phyloP scores from a whole-genome alignment of 352 stramenopile species.

The Thraustochytrium striatum region DNA sequence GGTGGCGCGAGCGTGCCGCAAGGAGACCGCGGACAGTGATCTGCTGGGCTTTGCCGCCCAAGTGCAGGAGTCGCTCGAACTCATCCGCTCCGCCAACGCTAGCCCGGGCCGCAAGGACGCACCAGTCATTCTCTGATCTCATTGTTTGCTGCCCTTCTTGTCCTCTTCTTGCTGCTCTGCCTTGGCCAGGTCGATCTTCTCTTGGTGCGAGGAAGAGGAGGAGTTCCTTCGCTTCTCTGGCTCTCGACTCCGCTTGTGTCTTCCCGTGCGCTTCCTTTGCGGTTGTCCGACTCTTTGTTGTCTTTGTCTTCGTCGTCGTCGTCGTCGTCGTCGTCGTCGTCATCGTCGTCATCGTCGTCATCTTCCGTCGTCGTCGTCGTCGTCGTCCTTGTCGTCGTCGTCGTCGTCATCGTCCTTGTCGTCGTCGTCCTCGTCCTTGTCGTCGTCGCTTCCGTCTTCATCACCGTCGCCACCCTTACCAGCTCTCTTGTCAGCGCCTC shows the following conservation, averaged over 20 bases:
- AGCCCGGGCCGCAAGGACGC: too few relatives aligned
- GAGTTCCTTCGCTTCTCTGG: background rate
- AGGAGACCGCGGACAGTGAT: constrained; percentile 11
- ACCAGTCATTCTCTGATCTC: too few relatives aligned
- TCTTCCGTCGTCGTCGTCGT: constrained; percentile 7
- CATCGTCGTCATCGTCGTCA: background rate
- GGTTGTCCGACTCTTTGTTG: background rate
- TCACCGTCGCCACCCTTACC: background rate
- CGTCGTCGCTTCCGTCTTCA: background rate
- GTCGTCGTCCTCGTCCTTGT: background rate
- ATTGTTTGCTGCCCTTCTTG: too few relatives aligned
- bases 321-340: background rate
- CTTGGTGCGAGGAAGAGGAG: too few relatives aligned
- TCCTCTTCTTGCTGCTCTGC: too few relatives aligned
- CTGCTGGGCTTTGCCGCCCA: too few relatives aligned
- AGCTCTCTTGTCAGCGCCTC: too few relatives aligned
- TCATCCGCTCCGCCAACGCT: too few relatives aligned
- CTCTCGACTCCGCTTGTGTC: background rate
- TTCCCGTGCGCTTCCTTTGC: background rate
- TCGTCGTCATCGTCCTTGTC: background rate
- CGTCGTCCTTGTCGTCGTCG: constrained; percentile 1
- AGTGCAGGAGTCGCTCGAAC: too few relatives aligned
- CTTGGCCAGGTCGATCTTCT: too few relatives aligned
- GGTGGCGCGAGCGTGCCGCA: background rate
- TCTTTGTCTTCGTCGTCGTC: background rate